Evolutionary conservation across 2,329 filamentous ascomycete species (phyloP), one percentile per base, ranked within the genome.

Genomic region (Neofusicoccum sp.): DNA sequence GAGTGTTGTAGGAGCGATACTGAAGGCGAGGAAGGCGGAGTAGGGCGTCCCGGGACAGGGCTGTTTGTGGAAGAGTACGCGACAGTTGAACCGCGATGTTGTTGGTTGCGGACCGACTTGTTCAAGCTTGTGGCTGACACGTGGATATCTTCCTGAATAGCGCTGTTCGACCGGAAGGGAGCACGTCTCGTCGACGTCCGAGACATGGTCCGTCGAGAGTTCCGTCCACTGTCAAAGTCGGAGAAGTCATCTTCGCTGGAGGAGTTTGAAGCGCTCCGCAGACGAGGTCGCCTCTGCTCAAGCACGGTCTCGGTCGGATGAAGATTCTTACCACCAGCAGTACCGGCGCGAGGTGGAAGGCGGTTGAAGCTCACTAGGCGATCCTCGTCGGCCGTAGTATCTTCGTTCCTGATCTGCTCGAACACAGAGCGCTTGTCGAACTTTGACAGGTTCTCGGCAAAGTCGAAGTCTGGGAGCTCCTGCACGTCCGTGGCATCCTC

Each of bases 401-500:
- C 93, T 61, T 96, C 91, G 66, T 90, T 91, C 62, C 91, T 84
- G 74, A 98, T 95, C 75, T 97, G 89, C 65, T 93, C 89, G 71
- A 99, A 99, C 7, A 98, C 86, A 1, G 87, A 88, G 60, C 89
- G 86, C 78, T 98, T 98, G 79, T 98, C 93, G 68, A 98, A 98
- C 70, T 96, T 96, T 48, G 91, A 93, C 33, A 98, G 81, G 65
- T 92, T 92, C 59, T 86, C 87, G 68, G 90, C 88, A 69, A 98
- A 98, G 74, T 98, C 93, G 68, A 98, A 98, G 63, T 98, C 95
- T 9, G 90, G 91, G 80, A 95, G 85, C 71, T 96, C 93, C 75
- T 93, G 90, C 24, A 95, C 90, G 71, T 98, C 95, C 0, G 91
- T 97, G 24, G 93, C 93, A 70, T 98, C 93, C 71, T 97, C 95